Evolutionary conservation across 176 grass and related monocot genomes (phyloP), one percentile per base, ranked within the genome.

Genomic region (Aegilops bicornis): DNA sequence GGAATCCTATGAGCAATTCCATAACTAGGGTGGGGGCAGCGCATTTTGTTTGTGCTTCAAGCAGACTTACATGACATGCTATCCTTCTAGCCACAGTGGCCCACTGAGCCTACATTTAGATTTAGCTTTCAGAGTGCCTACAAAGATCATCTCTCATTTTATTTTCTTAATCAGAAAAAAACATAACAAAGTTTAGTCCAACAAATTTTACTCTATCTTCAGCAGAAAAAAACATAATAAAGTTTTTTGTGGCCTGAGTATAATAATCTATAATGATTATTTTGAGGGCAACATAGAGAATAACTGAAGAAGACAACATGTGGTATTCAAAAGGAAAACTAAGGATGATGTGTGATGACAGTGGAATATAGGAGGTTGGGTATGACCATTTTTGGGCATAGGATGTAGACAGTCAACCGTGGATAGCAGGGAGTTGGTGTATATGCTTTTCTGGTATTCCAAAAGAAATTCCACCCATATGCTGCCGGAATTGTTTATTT

Each of bases 1-100:
- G 69, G 85, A 80, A 88, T 85, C 86, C 77, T 85, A 88, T 88
- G 89, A 77, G 77, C 23, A 68, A 77, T 64, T 40, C 52, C 71
- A 77, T 63, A 78, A 79, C 29, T 66, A 76, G 79, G 83, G 83
- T 69, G 77, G 82, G 80, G 82, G 13, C 69, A 82, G 32, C 52
- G 33, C 63, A 69, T 78, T 60, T 48, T 22, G 30, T 78, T 82
- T 77, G 77, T 88, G 36, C 83, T 87, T 80, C 3, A 86, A 69
- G n/a, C 1, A 8, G 85, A 80, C 61, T 84, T 87, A 23, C 45
- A 48, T 79, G 19, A 59, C 19, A 76, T 62, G 68, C 76, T 76
- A 50, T 40, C 59, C 69, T 76, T 81, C 69, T 50, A 59, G 13
- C 35, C 80, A 47, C 50, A 76, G 68, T 84, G 81, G 10, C 16